These are phyloP conservation scores for Elsinoe arachidis DNA, from an alignment of 2,329 filamentous ascomycete species.

Conservation along the genomic window DNA sequence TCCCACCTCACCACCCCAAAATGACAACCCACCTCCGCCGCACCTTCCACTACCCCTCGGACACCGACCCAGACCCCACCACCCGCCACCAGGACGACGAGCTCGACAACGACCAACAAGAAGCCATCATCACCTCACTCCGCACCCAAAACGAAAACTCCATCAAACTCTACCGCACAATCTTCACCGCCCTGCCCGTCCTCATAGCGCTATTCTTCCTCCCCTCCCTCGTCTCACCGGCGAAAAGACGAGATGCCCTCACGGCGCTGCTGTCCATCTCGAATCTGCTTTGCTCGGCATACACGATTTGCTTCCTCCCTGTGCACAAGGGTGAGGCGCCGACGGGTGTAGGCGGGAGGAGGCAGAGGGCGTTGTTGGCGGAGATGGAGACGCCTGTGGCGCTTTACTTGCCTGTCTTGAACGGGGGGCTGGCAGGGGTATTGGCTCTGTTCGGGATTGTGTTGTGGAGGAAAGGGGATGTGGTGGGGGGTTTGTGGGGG, in stretches of 20 bases:
- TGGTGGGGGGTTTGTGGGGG: slow-evolving; percentile 26
- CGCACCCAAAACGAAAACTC: slow-evolving; percentile 41
- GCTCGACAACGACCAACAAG: slow-evolving; percentile 71
- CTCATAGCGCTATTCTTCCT: slow-evolving; percentile 50
- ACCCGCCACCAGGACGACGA: slow-evolving; percentile 46
- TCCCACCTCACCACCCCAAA: not conserved
- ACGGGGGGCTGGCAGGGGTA: slow-evolving; percentile 48
- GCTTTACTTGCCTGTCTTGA: slow-evolving; percentile 52
- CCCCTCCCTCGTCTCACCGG: slow-evolving; percentile 36
- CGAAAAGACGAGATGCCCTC: slow-evolving; percentile 32
- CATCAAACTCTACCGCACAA: slow-evolving; percentile 28
- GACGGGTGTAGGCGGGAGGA: not conserved
- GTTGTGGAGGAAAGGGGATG: slow-evolving; percentile 26
- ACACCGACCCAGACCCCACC: slow-evolving; percentile 46
- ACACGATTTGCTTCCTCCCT: slow-evolving; percentile 50
- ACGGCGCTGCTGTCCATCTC: slow-evolving; percentile 52
- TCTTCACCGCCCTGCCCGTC: slow-evolving; percentile 54
- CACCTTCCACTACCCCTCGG: slow-evolving; percentile 66
- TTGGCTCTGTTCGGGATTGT: slow-evolving; percentile 41
- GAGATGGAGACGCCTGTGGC: slow-evolving; percentile 42
- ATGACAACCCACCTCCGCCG: slow-evolving; percentile 60
- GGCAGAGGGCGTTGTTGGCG: slow-evolving; percentile 18
- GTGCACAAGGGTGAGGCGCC: slow-evolving; percentile 30
- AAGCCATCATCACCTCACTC: slow-evolving; percentile 51
- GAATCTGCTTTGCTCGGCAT: slow-evolving; percentile 55